Evolutionary conservation across 164 flowering plant genomes (phyloP), one percentile per base, ranked within the genome.

Genomic region (Hamamelis virginiana): DNA sequence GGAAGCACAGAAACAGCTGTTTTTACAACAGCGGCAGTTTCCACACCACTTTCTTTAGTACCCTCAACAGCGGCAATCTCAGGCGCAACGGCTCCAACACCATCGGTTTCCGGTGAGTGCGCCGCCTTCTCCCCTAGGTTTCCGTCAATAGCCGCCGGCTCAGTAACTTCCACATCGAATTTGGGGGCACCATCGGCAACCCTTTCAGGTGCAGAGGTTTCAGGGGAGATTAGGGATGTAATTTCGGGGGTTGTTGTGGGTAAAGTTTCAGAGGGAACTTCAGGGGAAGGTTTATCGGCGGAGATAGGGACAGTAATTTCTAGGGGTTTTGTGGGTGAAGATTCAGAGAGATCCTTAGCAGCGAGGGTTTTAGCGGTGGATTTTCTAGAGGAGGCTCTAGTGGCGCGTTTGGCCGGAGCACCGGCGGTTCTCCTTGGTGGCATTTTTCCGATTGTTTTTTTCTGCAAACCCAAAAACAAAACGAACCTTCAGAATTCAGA

Each of bases 341-440:
- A 51, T 51, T 18, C 19, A 51, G 19, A 51, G 21, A 21, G 21
- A 51, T 51, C 55, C 18, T 18, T 19, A 33, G 41, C 41, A 33
- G 55, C 9, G 55, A 19, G 6, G 9, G 55, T 5, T 8, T 51
- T 18, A 9, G 22, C 5, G 55, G 19, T 51, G 6, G 55, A 15
- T 18, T 51, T 51, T 51, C 55, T 51, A 21, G 55, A 1, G 9
- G 19, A 5, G 21, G 55, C 55, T 51, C 55, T 51, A n/a, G 55
- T 51, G 22, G 22, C 22, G 22, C 55, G 55, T 51, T 12, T 51
- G 0, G 21, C 55, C 22, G 55, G 55, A 51, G 9, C 55, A 8
- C 55, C 55, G 55, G 55, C 55, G 55, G 55, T 9, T 51, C 18
- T 51, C 55, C n/a, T 51, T n/a, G 55, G 55, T 18, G 55, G 55